Conservation (phyloP, 2,329 filamentous ascomycete genomes). For the Pseudogymnoascus sp. region DNA sequence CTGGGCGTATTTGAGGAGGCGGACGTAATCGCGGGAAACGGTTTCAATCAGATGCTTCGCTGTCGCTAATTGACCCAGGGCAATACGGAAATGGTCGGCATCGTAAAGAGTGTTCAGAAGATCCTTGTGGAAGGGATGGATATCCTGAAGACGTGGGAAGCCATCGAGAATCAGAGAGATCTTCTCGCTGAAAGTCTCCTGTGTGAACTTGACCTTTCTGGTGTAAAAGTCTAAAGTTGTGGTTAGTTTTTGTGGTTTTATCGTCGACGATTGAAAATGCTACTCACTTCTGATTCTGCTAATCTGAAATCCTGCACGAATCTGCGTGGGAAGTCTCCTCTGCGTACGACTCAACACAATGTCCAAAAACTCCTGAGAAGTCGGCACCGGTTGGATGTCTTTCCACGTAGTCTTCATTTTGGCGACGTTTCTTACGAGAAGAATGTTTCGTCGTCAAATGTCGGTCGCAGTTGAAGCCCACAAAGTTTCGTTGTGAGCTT, state of each 20-base stretch:
- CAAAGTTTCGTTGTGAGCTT: conserved; percentile 10
- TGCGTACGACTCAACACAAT: conserved; percentile 93
- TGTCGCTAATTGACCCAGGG: conserved; percentile 89
- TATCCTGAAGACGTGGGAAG: conserved; percentile 86
- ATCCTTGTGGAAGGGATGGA: conserved; percentile 82
- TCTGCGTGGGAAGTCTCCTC: conserved; percentile 87
- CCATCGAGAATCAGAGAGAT: conserved; percentile 82
- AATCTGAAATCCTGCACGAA: conserved; percentile 92
- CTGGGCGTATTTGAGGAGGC: conserved; percentile 92
- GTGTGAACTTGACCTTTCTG: conserved; percentile 95
- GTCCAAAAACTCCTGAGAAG: conserved; percentile 91
- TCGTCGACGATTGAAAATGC: conserved; percentile 8
- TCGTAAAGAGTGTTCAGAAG: conserved; percentile 97
- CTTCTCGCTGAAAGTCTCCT: conserved; percentile 95
- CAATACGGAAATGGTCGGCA: conserved; percentile 95
- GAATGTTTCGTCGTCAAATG: conserved; percentile 7
- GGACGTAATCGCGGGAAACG: conserved; percentile 91
- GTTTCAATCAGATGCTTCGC: conserved; percentile 96
- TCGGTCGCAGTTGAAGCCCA: conserved; percentile 9
- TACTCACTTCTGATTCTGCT: conserved; percentile 66
- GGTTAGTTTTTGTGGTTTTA: conserved; percentile 17
- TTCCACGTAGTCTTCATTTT: conserved; percentile 60
- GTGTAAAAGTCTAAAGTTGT: conserved; percentile 75
- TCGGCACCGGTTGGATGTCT: conserved; percentile 81
- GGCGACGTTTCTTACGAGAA: conserved; percentile 15